A percentile compares a stretch with the other conserved stretches of the same genome.
Conservation (phyloP, 2,329 filamentous ascomycete species). For the Aspergillus udagawae region DNA sequence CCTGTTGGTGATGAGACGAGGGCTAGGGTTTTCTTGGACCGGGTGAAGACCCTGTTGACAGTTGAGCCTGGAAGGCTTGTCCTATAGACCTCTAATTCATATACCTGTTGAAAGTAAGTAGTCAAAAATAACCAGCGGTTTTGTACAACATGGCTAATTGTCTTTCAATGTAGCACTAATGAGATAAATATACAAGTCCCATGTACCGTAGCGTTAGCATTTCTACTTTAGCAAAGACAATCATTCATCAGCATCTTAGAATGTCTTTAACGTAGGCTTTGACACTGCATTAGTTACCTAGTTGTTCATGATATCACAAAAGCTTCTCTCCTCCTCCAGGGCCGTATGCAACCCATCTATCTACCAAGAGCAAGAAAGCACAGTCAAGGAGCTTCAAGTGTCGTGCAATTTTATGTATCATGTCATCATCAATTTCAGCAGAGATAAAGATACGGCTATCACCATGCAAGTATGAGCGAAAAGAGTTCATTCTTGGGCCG, state of each 20-base stretch:
- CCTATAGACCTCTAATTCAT: slow-evolving; percentile 31
- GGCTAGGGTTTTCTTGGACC: slow-evolving; percentile 76
- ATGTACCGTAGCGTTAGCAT: not conserved
- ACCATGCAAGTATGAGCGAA: slow-evolving; percentile 7
- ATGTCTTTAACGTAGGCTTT: not conserved
- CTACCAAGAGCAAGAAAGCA: not conserved
- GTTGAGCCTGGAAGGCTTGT: slow-evolving; percentile 73
- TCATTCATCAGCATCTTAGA: not conserved
- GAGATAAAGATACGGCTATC: slow-evolving; percentile 6
- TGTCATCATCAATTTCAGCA: slow-evolving; percentile 23
- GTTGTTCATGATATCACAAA: not conserved
- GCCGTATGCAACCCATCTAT: not conserved
- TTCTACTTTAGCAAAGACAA: not conserved
- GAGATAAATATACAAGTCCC: not conserved
- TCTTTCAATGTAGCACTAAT: not conserved
- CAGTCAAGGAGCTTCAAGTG: not conserved
- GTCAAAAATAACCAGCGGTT: not conserved
- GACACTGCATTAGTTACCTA: not conserved
- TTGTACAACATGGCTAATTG: not conserved
- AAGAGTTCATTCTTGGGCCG: not conserved
- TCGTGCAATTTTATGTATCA: slow-evolving; percentile 12
- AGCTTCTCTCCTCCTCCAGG: not conserved
- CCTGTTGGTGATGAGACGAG: slow-evolving; percentile 75
- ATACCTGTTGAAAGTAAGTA: not conserved
- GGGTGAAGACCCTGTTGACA: slow-evolving; percentile 79